Conservation (phyloP, 192 early-diverging fungal genomes). For the Coemansia sp. region DNA sequence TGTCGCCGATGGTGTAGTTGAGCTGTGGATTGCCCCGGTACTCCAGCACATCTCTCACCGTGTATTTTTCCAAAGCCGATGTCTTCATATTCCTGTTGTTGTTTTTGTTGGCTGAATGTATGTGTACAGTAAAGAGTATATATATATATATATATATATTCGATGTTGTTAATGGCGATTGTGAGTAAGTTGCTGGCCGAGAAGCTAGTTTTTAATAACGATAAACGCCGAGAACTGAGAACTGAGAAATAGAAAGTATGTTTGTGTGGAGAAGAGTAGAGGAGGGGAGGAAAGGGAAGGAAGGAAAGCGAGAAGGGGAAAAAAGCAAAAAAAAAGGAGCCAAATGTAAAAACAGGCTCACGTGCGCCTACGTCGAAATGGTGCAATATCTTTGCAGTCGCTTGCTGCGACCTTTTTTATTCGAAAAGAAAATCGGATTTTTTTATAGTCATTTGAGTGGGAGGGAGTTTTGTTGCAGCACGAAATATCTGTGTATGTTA, state of each 20-base stretch:
- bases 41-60: slow-evolving; percentile 43
- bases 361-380: background rate
- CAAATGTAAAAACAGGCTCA: background rate
- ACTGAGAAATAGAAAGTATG: background rate
- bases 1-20: slow-evolving; percentile 20
- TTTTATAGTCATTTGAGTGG: too few species aligned
- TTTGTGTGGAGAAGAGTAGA: background rate
- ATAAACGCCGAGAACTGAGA: background rate
- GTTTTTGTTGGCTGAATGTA: too few species aligned
- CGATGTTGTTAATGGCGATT: too few species aligned
- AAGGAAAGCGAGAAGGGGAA: background rate
- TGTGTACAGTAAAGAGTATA: background rate
- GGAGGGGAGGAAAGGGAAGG: background rate
- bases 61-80: slow-evolving; percentile 29
- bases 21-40: slow-evolving; percentile 41
- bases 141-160: background rate
- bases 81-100: too few species aligned
- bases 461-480: too few species aligned
- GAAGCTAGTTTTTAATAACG: background rate
- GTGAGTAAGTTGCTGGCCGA: too few species aligned
- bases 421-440: background rate
- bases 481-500: too few species aligned
- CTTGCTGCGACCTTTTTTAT: too few species aligned
- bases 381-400: background rate
- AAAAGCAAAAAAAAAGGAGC: background rate